Evolutionary conservation across 2,329 filamentous ascomycete genomes (phyloP).

Genomic region (Cercospora sp.): DNA sequence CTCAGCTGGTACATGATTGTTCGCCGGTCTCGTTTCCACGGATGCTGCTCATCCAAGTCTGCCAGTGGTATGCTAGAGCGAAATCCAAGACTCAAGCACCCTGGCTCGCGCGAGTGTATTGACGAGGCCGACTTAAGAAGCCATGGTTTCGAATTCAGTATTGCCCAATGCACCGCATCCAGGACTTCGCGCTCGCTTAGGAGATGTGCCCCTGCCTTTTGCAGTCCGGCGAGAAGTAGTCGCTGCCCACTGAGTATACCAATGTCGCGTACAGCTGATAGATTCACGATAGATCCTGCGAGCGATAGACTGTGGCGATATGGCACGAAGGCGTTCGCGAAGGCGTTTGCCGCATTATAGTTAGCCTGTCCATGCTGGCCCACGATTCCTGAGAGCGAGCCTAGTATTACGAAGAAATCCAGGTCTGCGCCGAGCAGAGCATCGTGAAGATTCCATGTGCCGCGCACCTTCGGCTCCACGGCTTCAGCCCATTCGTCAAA

Average conservation of each 20-base stretch:
- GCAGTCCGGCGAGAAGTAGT: background rate
- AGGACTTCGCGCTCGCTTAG: too few relatives aligned
- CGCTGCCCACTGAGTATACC: conserved; percentile 37
- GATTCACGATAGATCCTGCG: conserved; percentile 52
- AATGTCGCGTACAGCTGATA: conserved; percentile 52
- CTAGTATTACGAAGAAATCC: conserved; percentile 17
- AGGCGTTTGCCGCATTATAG: conserved; percentile 54
- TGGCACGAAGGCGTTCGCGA: conserved; percentile 32
- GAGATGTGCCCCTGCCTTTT: too few relatives aligned
- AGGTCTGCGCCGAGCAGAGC: conserved; percentile 29
- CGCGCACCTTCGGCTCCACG: conserved; percentile 11
- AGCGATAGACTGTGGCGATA: conserved; percentile 45
- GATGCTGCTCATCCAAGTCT: too few relatives aligned
- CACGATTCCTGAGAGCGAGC: conserved; percentile 56
- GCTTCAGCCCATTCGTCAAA: background rate
- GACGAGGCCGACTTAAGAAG: too few relatives aligned
- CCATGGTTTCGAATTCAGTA: too few relatives aligned
- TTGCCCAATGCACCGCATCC: too few relatives aligned
- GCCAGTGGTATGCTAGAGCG: too few relatives aligned
- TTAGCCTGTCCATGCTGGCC: conserved; percentile 58
- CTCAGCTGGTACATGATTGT: too few relatives aligned
- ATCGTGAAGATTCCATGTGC: conserved; percentile 34
- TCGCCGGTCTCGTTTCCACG: too few relatives aligned
- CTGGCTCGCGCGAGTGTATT: too few relatives aligned
- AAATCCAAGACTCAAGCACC: too few relatives aligned